These are phyloP conservation scores for Yamadazyma takamatsuzukensis DNA, from an alignment of 805 yeast species.

Conservation along the genomic window DNA sequence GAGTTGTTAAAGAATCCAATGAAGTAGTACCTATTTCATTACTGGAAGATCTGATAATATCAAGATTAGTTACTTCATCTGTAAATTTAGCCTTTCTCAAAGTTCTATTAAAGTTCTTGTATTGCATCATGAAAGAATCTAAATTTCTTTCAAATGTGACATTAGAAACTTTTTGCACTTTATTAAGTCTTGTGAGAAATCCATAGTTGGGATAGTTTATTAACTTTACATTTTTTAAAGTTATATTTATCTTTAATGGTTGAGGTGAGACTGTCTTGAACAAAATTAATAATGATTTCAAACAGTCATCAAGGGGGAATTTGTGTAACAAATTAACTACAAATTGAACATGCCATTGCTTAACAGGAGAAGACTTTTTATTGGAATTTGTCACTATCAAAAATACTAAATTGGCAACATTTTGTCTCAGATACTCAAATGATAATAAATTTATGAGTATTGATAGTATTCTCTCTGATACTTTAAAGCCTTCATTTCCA, in stretches of 20 bases:
- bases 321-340: slow-evolving; percentile 23
- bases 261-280: no score
- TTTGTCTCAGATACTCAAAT: slow-evolving; percentile 22
- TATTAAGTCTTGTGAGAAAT: slow-evolving; percentile 10
- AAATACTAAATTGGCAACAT: slow-evolving; percentile 18
- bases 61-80: no score
- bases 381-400: slow-evolving; percentile 14
- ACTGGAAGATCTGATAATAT: no score
- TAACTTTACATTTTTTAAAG: slow-evolving; percentile 9
- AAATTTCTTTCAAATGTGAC: not conserved
- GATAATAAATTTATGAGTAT: slow-evolving; percentile 18
- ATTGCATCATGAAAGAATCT: not conserved
- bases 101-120: not conserved
- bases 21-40: no score
- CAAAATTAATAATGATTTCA: slow-evolving; percentile 19
- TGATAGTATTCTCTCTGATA: slow-evolving; percentile 13
- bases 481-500: slow-evolving; percentile 9
- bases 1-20: no score
- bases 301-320: slow-evolving; percentile 29
- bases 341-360: slow-evolving; percentile 28
- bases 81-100: no score
- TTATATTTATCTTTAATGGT: slow-evolving; percentile 11
- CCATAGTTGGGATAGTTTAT: slow-evolving; percentile 18
- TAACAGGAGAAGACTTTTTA: slow-evolving; percentile 8
- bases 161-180: slow-evolving; percentile 1